phyloP scores from a whole-genome alignment of 352 stramenopile species.

The Pythium folliculosum region DNA sequence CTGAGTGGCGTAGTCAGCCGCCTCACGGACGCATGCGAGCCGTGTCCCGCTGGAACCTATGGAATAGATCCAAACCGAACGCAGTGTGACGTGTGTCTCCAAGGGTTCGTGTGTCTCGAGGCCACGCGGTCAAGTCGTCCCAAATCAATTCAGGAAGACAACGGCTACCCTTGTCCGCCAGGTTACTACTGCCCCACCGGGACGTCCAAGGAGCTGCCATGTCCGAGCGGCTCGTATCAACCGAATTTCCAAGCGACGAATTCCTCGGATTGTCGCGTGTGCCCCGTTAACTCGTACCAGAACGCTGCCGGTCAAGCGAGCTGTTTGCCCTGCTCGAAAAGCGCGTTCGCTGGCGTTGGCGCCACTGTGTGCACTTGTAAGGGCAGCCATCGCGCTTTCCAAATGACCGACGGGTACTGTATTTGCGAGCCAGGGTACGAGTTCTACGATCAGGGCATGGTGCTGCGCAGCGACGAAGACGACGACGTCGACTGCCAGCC shows the following conservation, averaged over 20 bases:
- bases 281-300: constrained; percentile 81
- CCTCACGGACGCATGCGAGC: constrained; percentile 61
- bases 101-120: constrained; percentile 87
- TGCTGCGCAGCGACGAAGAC: constrained; percentile 82
- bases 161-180: constrained; percentile 83
- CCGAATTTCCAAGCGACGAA: constrained; percentile 45
- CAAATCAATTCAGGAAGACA: constrained; percentile 50
- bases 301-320: constrained; percentile 53
- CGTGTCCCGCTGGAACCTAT: constrained; percentile 78
- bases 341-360: constrained; percentile 52
- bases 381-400: constrained; percentile 88
- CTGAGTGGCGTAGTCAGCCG: constrained; percentile 51
- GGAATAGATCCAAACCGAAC: constrained; percentile 80
- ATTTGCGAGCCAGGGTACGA: constrained; percentile 91
- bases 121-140: constrained; percentile 65
- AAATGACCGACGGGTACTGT: constrained; percentile 90
- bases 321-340: constrained; percentile 90
- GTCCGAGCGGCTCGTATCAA: constrained; percentile 82
- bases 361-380: constrained; percentile 80
- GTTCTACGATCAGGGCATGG: constrained; percentile 88
- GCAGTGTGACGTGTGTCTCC: constrained; percentile 61
- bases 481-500: constrained; percentile 90
- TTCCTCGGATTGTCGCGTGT: constrained; percentile 59
- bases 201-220: constrained; percentile 54
- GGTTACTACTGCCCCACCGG: constrained; percentile 78